phyloP scores from a whole-genome alignment of 257 asterid species.

The Rehmannia glutinosa region DNA sequence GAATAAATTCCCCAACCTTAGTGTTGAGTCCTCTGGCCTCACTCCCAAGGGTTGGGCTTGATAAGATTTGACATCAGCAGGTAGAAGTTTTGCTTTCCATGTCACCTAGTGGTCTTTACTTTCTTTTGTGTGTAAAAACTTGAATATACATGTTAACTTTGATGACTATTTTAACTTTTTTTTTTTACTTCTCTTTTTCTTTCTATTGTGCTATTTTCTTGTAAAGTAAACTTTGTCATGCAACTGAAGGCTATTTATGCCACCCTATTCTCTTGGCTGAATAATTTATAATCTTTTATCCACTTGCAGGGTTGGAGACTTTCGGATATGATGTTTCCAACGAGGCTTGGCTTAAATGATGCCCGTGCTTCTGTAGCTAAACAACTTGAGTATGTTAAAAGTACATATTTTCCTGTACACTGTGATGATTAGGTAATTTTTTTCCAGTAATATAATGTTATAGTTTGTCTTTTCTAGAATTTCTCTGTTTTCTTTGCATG shows the following conservation, averaged over 20 bases:
- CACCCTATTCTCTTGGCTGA: not conserved
- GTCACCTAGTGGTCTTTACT: not conserved
- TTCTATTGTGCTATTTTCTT: not conserved
- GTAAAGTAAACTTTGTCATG: not conserved
- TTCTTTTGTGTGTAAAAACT: not conserved
- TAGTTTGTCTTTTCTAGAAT: too few species aligned
- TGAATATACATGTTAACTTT: not conserved
- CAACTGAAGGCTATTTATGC: not conserved
- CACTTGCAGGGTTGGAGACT: constrained; percentile 83
- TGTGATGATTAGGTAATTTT: too few species aligned
- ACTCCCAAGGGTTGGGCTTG: not conserved
- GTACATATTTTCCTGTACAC: too few species aligned
- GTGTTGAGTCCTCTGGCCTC: not conserved
- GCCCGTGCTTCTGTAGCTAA: constrained; percentile 75
- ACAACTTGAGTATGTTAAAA: constrained; percentile 75
- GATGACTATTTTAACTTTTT: not conserved
- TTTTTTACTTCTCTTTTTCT: not conserved
- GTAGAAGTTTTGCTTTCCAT: not conserved
- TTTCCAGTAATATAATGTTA: too few species aligned
- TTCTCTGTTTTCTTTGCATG: too few species aligned
- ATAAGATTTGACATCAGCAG: not conserved
- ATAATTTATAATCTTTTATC: constrained; percentile 5
- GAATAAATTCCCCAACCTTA: not conserved
- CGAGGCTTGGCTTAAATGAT: constrained; percentile 81
- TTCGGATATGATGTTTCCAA: constrained; percentile 90